Percentiles rank a stretch among this genome's conserved stretches.
These are phyloP conservation scores for Pleurotus salmoneostramineus DNA, from an alignment of 768 basidiomycete genomes.

Conservation along the genomic window DNA sequence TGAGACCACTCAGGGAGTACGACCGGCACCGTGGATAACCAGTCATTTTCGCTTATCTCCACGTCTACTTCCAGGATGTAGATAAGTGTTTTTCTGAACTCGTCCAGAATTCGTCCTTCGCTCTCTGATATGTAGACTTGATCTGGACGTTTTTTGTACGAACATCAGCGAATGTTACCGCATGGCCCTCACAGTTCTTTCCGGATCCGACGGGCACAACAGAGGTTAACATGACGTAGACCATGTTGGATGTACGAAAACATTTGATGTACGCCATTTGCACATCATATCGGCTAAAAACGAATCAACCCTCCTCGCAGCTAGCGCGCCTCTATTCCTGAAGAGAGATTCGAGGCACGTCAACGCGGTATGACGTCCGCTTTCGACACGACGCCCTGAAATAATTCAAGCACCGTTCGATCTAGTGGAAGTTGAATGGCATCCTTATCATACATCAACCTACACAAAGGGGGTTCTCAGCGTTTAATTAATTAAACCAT, in stretches of 20 bases:
- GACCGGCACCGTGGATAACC: not conserved
- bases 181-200: not conserved
- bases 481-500: no score
- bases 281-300: not conserved
- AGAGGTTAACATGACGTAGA: not conserved
- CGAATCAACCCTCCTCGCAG: not conserved
- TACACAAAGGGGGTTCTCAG: no score
- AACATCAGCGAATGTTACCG: not conserved
- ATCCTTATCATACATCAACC: no score
- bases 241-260: not conserved
- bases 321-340: no score
- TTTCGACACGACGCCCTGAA: no score
- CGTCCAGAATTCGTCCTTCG: no score
- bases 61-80: conserved; percentile 1
- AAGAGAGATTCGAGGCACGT: no score
- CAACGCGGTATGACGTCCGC: no score
- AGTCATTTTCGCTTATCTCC: not conserved
- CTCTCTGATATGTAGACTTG: no score
- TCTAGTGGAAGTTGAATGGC: no score
- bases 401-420: no score
- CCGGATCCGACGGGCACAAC: not conserved
- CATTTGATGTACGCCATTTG: not conserved
- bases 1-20: not conserved
- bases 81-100: not conserved
- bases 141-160: not conserved